A percentile compares a stretch with the other conserved stretches of the same genome.
Conservation (phyloP, 306 rosid genomes). For the Lupinus albus region DNA sequence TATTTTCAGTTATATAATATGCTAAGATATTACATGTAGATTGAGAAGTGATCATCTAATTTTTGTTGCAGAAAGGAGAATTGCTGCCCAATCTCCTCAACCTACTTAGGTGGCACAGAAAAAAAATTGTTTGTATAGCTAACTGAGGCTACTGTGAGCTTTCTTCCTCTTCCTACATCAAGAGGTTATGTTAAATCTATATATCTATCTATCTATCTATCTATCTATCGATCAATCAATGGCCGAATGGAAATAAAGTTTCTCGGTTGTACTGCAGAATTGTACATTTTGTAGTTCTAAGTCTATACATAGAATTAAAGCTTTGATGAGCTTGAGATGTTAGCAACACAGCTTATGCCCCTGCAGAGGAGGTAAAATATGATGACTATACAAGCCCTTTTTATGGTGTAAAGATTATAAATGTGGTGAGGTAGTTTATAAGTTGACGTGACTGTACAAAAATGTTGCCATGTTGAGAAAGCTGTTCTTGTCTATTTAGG, state of each 20-base stretch:
- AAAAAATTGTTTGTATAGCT: slow-evolving; percentile 69
- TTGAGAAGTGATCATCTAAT: slow-evolving; percentile 22
- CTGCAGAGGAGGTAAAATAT: no score
- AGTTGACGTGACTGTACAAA: no score
- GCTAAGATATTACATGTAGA: not conserved
- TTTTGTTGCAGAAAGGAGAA: slow-evolving; percentile 84
- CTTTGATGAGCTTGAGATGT: not conserved
- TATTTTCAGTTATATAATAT: not conserved
- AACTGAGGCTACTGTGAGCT: slow-evolving; percentile 83
- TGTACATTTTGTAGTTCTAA: slow-evolving; percentile 93
- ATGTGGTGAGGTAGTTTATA: no score
- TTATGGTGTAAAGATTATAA: no score
- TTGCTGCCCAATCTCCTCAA: slow-evolving; percentile 86
- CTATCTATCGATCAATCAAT: slow-evolving; percentile 39
- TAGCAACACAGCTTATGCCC: no score
- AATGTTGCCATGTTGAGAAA: no score
- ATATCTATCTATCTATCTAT: slow-evolving; percentile 40
- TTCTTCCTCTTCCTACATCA: slow-evolving; percentile 51
- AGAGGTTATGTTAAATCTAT: slow-evolving; percentile 48
- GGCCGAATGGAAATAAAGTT: slow-evolving; percentile 60
- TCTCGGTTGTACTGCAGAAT: slow-evolving; percentile 67
- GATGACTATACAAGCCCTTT: no score
- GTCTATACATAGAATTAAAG: slow-evolving; percentile 73
- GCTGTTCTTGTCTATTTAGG: no score
- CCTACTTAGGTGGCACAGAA: slow-evolving; percentile 69